These are phyloP conservation scores for Biancaea sappan DNA, from an alignment of 306 rosid species.

Conservation along the genomic window DNA sequence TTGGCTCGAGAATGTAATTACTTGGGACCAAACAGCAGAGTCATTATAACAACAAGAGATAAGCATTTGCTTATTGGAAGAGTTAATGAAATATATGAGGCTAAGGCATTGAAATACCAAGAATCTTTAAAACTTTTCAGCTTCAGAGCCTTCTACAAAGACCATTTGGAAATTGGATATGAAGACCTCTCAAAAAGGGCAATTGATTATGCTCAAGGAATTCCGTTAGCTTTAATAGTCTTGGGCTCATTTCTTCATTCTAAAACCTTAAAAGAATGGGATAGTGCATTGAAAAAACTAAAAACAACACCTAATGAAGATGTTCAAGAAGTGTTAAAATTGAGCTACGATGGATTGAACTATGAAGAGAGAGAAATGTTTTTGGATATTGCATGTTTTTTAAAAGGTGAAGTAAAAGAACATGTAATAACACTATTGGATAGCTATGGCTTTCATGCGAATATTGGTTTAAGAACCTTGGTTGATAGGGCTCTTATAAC, in stretches of 20 bases:
- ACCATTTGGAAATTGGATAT: background rate
- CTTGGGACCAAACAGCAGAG: constrained; percentile 4
- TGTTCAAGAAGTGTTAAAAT: background rate
- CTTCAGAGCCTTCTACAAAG: constrained; percentile 31
- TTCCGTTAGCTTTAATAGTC: constrained; percentile 15
- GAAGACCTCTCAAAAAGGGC: background rate
- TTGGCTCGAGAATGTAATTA: background rate
- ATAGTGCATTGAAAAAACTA: background rate
- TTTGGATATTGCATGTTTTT: background rate
- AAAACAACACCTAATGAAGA: background rate
- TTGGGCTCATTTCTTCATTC: constrained; percentile 9
- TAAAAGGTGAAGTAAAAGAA: background rate
- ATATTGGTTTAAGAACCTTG: background rate
- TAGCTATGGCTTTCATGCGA: background rate
- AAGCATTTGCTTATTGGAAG: background rate
- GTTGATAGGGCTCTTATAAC: background rate
- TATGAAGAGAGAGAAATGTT: background rate
- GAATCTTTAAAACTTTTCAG: constrained; percentile 30
- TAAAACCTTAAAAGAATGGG: background rate
- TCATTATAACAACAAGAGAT: constrained; percentile 33
- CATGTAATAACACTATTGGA: background rate
- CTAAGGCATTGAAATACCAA: background rate
- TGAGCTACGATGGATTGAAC: background rate
- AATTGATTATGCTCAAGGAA: background rate
- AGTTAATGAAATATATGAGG: constrained; percentile 1